Percentiles rank a stretch among this genome's conserved stretches.
These are phyloP conservation scores for Auricularia sp. DNA, from an alignment of 768 basidiomycete species.

Conservation along the genomic window DNA sequence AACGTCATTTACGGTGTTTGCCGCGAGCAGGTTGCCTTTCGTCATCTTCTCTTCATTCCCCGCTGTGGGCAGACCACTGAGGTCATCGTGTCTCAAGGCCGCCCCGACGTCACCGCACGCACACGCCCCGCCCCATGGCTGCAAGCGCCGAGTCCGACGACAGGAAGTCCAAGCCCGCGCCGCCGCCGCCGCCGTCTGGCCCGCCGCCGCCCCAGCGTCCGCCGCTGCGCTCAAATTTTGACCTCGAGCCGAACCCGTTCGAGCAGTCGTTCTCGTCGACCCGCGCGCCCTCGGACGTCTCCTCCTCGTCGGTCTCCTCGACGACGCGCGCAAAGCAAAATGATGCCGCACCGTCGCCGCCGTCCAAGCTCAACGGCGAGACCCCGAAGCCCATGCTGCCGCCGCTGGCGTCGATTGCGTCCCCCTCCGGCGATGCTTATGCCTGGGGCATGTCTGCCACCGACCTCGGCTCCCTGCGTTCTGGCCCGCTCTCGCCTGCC, in stretches of 20 bases:
- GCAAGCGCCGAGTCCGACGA: background rate
- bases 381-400: conserved; percentile 66
- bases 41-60: too few species aligned
- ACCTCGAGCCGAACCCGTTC: conserved; percentile 84
- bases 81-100: too few species aligned
- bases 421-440: conserved; percentile 37
- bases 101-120: background rate
- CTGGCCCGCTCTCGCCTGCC: conserved; percentile 90
- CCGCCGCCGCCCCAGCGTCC: conserved; percentile 5
- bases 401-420: conserved; percentile 64
- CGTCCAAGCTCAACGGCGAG: conserved; percentile 18
- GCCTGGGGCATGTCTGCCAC: conserved; percentile 52
- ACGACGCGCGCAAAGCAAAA: conserved; percentile 16
- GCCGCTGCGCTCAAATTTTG: conserved; percentile 53
- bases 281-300: conserved; percentile 15
- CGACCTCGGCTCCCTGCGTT: conserved; percentile 68
- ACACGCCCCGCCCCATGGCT: background rate
- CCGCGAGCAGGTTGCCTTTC: too few species aligned
- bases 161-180: background rate
- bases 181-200: background rate
- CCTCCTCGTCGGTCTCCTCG: conserved; percentile 21
- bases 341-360: conserved; percentile 3
- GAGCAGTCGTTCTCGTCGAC: conserved; percentile 78
- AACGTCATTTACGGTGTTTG: too few species aligned
- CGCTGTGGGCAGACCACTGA: too few species aligned